Evolutionary conservation across 768 basidiomycete species (phyloP).

Genomic region (Naematelia encephala): DNA sequence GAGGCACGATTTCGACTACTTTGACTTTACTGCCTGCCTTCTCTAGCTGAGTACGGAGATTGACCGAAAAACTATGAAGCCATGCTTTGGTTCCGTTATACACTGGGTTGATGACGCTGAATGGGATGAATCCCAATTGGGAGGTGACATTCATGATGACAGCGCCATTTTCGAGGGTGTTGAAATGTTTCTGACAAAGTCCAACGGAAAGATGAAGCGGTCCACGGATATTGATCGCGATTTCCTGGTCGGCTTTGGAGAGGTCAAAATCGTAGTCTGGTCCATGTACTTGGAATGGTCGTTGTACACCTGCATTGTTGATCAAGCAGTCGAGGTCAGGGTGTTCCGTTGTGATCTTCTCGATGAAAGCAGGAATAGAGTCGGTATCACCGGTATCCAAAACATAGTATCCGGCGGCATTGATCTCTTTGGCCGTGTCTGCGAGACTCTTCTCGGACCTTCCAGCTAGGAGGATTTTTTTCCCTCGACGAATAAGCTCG

Average conservation of each 20-base stretch:
- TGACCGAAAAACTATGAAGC: slow-evolving; percentile 25
- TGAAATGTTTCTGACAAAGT: slow-evolving; percentile 24
- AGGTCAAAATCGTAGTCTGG: slow-evolving; percentile 28
- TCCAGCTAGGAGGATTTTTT: slow-evolving; percentile 29
- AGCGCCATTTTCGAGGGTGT: slow-evolving; percentile 17
- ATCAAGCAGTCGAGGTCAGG: slow-evolving; percentile 36
- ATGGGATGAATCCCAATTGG: slow-evolving; percentile 29
- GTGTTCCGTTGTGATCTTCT: slow-evolving; percentile 23
- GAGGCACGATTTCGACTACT: slow-evolving; percentile 33
- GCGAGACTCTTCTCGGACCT: slow-evolving; percentile 22
- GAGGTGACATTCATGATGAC: slow-evolving; percentile 39
- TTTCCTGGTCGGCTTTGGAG: slow-evolving; percentile 29
- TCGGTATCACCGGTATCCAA: slow-evolving; percentile 26
- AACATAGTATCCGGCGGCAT: slow-evolving; percentile 31
- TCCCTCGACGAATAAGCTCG: slow-evolving; percentile 26
- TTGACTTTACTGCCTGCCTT: slow-evolving; percentile 20
- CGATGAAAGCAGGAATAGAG: slow-evolving; percentile 18
- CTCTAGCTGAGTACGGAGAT: slow-evolving; percentile 24
- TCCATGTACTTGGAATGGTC: slow-evolving; percentile 23
- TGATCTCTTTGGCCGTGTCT: slow-evolving; percentile 23
- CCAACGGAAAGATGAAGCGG: slow-evolving; percentile 27
- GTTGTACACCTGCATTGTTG: slow-evolving; percentile 39
- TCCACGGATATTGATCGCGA: slow-evolving; percentile 33
- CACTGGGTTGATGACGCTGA: slow-evolving; percentile 29
- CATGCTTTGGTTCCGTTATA: slow-evolving; percentile 34